Evolutionary conservation across 2,329 filamentous ascomycete genomes (phyloP).

Genomic region (Mycosphaerella arachidis): DNA sequence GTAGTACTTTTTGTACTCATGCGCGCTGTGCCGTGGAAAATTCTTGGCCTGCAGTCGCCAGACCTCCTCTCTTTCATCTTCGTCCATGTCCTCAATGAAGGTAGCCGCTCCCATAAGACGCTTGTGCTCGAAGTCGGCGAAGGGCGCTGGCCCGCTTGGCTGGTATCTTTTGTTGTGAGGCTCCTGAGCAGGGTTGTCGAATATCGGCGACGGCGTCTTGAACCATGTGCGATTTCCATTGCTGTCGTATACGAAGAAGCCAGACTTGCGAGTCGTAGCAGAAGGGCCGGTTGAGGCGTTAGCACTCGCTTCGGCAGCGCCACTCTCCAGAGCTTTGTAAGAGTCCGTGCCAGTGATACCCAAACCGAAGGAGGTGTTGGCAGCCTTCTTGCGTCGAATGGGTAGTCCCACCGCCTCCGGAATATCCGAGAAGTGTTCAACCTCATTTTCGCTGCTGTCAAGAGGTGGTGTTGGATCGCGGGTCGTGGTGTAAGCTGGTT

Average conservation of each 20-base stretch:
- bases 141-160: neutral
- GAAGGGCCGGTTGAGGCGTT: neutral
- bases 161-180: neutral
- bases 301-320: neutral
- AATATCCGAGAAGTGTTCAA: neutral
- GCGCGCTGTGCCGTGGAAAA: constrained; percentile 12
- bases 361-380: neutral
- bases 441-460: neutral
- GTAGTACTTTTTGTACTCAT: constrained; percentile 23
- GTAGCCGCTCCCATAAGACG: constrained; percentile 16
- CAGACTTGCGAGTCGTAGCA: neutral
- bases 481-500: neutral
- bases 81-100: constrained; percentile 20
- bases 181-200: neutral
- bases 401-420: neutral
- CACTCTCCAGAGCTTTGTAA: neutral
- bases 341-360: neutral
- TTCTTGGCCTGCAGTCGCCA: constrained; percentile 15
- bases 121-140: constrained; percentile 15
- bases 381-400: neutral
- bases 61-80: constrained; percentile 9
- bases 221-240: constrained; percentile 5
- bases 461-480: neutral
- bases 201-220: neutral
- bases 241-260: neutral